Conservation (phyloP, 202 grass and related monocot genomes). For the Panicum virgatum region DNA sequence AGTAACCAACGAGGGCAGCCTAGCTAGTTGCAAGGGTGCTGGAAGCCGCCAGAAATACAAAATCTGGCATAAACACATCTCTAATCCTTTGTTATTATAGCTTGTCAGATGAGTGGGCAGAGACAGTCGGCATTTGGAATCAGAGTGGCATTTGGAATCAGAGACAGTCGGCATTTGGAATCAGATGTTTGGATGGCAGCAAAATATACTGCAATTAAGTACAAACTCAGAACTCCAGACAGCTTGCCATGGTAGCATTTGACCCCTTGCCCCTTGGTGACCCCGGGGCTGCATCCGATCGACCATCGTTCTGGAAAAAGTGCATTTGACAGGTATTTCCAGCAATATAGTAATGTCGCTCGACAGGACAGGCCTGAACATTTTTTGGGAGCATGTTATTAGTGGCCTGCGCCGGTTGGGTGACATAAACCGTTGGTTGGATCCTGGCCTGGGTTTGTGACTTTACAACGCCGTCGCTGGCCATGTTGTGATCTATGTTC, state of each 20-base stretch:
- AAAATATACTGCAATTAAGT: slow-evolving; percentile 51
- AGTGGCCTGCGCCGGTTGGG: slow-evolving; percentile 28
- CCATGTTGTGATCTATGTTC: slow-evolving; percentile 1
- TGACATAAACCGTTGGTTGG: slow-evolving; percentile 42
- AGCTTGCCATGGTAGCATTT: slow-evolving; percentile 19
- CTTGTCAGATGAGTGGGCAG: slow-evolving; percentile 33
- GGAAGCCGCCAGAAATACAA: slow-evolving; percentile 34
- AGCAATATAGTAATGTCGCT: slow-evolving; percentile 11
- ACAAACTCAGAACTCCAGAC: slow-evolving; percentile 18
- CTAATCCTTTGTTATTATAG: slow-evolving; percentile 22
- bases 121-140: slow-evolving; percentile 40
- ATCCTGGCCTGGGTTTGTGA: background rate
- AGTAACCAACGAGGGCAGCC: slow-evolving; percentile 24
- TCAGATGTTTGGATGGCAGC: slow-evolving; percentile 45
- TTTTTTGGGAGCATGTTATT: slow-evolving; percentile 18
- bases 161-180: too few species aligned
- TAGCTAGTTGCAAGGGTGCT: background rate
- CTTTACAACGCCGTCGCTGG: background rate
- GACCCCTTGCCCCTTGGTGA: slow-evolving; percentile 18
- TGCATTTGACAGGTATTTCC: slow-evolving; percentile 40
- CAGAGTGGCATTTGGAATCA: slow-evolving; percentile 20
- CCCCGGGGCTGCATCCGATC: slow-evolving; percentile 20
- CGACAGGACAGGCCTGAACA: background rate
- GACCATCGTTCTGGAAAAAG: slow-evolving; percentile 39
- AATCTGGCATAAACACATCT: slow-evolving; percentile 33